phyloP scores from a whole-genome alignment of 768 basidiomycete species.

The Trametes cingulata region DNA sequence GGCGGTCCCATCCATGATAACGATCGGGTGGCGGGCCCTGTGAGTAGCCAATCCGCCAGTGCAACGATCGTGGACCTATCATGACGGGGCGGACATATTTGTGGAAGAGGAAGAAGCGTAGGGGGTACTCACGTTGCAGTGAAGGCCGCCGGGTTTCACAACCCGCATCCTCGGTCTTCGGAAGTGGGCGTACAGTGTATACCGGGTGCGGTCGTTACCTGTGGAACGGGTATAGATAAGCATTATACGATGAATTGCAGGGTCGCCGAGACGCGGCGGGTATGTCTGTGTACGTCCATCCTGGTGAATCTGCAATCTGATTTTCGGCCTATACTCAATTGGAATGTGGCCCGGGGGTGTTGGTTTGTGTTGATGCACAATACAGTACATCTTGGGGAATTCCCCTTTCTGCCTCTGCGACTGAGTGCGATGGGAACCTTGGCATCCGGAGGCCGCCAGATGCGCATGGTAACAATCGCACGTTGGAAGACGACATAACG shows the following conservation, averaged over 20 bases:
- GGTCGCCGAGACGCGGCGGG: neutral
- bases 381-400: too few species aligned
- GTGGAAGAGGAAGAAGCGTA: neutral
- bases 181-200: neutral
- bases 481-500: neutral
- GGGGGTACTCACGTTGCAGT: neutral
- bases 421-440: neutral
- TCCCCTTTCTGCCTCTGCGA: neutral
- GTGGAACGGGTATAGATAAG: neutral
- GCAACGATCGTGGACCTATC: neutral
- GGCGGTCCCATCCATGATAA: constrained; percentile 7
- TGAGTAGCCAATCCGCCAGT: neutral
- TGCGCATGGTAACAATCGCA: constrained; percentile 7
- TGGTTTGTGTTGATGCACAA: too few species aligned
- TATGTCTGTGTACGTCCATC: too few species aligned
- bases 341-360: too few species aligned
- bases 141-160: neutral
- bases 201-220: neutral
- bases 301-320: too few species aligned
- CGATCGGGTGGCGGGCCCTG: neutral
- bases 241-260: neutral
- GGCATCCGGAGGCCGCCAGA: neutral
- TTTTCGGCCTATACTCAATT: too few species aligned
- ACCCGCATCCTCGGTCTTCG: neutral
- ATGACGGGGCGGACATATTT: neutral